Base-by-base conservation (phyloP, 2,329 filamentous ascomycete genomes). In the Pseudocercospora crystallina region DNA sequence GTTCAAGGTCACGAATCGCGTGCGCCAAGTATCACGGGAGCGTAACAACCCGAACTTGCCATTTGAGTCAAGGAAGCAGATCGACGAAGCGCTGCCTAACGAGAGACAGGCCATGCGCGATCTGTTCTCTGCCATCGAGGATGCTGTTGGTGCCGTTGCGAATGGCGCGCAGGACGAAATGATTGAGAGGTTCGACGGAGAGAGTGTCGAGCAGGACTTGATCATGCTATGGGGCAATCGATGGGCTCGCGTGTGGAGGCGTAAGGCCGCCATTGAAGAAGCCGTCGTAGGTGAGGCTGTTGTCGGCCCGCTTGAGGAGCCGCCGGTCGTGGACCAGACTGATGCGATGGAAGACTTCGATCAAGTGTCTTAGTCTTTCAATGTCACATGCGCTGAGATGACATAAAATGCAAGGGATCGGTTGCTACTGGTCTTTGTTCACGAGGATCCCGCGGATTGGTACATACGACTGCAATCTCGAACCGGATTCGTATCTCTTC, bases 251-350 rank as follows among this genome's bases (percentile, higher is more conserved):
- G 90, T 94, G 1, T 96, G 96, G 70, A 77, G 84, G 63, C 80
- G 94, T 37, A 87, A 90, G 71, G 82, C 82, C 11, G 89, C 88
- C 2, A 89, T 97, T 11, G 91, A 97, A 73, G 90, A 96, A 71
- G 81, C 87, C 0, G 79, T 82, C 53, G 79, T 84, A 13, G 74
- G 76, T 9, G 82, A 84, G 60, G 75, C 76, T 13, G 75, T 80
- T 44, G 72, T 77, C 3, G 71, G 73, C 52, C 76, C 79, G 9
- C 71, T 72, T 41, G 66, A 73, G 44, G 64, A 67, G 51, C 60
- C 64, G 11, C 49, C 59, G 46, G 57, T 48, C 2, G 47, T 54
- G 8, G 58, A 56, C 47, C 51, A 54, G 47, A 50, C 43, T 13
- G 61, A 53, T 29, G 54, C 48, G 5, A 60, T 61, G 55, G 64